Conservation (phyloP, 2,329 filamentous ascomycete genomes). For the Arthrinium puccinioides region DNA sequence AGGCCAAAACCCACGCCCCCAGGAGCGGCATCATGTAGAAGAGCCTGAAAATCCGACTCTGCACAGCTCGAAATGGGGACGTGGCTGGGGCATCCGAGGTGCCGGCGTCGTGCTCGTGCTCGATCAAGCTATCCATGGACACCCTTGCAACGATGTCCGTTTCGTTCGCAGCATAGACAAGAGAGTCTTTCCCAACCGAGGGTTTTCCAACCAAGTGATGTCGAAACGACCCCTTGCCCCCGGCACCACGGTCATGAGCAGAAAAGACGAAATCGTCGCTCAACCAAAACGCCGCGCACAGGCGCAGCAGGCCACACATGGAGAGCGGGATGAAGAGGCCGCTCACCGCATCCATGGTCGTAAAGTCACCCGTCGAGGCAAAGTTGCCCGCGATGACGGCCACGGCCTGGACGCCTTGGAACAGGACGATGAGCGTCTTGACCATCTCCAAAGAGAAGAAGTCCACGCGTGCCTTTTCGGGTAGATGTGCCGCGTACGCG, state of each 20-base stretch:
- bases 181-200: too few relatives aligned
- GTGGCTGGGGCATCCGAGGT: too few relatives aligned
- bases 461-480: slow-evolving; percentile 1
- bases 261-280: slow-evolving; percentile 12
- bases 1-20: neutral
- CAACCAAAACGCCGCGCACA: slow-evolving; percentile 14
- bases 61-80: too few relatives aligned
- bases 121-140: slow-evolving; percentile 1
- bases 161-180: neutral
- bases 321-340: slow-evolving; percentile 14
- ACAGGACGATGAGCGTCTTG: slow-evolving; percentile 10
- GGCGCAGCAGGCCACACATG: slow-evolving; percentile 13
- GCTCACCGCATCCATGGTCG: slow-evolving; percentile 6
- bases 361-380: slow-evolving; percentile 5
- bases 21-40: slow-evolving; percentile 6
- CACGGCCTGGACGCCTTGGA: too few relatives aligned
- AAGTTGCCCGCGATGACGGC: too few relatives aligned
- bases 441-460: slow-evolving; percentile 7
- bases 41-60: slow-evolving; percentile 1
- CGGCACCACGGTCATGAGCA: neutral
- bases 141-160: neutral
- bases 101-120: neutral
- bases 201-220: too few relatives aligned
- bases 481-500: slow-evolving; percentile 4
- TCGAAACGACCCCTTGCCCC: too few relatives aligned